These are phyloP conservation scores for Madurella mycetomatis DNA, from an alignment of 2,329 filamentous ascomycete genomes.

Conservation along the genomic window DNA sequence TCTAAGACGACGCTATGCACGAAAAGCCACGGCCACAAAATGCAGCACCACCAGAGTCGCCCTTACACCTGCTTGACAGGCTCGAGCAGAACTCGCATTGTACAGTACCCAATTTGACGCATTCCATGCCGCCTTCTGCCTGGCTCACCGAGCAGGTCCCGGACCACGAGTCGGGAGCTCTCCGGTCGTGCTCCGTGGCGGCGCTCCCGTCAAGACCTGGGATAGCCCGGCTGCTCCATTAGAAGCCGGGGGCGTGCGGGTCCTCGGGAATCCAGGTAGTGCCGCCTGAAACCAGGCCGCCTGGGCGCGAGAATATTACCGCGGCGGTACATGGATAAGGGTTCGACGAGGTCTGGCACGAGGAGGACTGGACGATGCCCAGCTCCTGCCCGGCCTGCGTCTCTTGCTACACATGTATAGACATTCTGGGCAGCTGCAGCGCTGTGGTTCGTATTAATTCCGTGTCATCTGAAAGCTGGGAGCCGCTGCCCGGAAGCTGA, in stretches of 20 bases:
- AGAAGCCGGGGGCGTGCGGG: not conserved
- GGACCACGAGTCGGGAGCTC: no score
- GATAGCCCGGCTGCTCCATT: no score
- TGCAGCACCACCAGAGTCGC: conserved; percentile 16
- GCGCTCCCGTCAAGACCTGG: no score
- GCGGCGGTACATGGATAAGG: no score
- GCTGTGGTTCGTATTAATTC: conserved; percentile 1
- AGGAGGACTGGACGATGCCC: not conserved
- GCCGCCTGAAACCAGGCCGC: conserved; percentile 7
- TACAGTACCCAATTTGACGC: not conserved
- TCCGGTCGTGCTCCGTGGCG: no score
- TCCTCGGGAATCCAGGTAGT: conserved; percentile 3
- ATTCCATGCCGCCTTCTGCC: no score
- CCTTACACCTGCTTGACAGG: conserved; percentile 5
- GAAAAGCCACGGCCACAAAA: conserved; percentile 12
- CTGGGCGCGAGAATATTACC: not conserved
- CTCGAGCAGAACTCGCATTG: not conserved
- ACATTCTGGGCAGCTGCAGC: conserved; percentile 13
- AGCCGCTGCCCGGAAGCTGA: not conserved
- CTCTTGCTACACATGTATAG: not conserved
- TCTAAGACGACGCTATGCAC: conserved; percentile 12
- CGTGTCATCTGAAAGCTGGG: not conserved
- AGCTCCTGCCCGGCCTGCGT: not conserved
- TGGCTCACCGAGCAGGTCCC: no score
- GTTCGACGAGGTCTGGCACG: not conserved